These are phyloP conservation scores for Fusarium aywerte DNA, from an alignment of 2,329 filamentous ascomycete species.

Conservation along the genomic window DNA sequence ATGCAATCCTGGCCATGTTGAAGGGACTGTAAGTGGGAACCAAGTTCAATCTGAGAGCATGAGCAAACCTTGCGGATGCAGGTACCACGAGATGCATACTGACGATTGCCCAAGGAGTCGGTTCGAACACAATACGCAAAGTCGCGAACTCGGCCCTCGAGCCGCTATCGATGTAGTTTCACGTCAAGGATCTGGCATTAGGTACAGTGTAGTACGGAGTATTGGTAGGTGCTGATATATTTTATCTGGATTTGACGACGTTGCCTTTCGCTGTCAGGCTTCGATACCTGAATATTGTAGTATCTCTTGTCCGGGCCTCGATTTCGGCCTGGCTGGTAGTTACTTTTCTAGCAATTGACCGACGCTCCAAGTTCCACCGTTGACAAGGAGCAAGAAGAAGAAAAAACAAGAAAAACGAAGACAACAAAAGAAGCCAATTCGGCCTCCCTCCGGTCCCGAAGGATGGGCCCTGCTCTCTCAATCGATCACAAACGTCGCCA, in stretches of 20 bases:
- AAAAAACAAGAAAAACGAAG: background rate
- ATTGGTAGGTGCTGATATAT: background rate
- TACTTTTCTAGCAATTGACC: slow-evolving; percentile 10
- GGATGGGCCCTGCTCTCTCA: slow-evolving; percentile 2
- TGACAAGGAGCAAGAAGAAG: background rate
- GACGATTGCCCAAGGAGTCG: slow-evolving; percentile 1
- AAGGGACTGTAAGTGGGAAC: slow-evolving; percentile 12
- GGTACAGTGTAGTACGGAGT: background rate
- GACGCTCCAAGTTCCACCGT: background rate
- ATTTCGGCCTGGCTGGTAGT: background rate
- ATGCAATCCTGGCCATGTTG: slow-evolving; percentile 4
- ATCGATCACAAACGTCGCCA: slow-evolving; percentile 6
- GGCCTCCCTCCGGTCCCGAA: background rate
- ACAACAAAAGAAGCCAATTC: background rate
- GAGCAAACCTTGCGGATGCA: slow-evolving; percentile 26
- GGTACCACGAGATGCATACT: slow-evolving; percentile 31
- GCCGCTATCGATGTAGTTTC: slow-evolving; percentile 17
- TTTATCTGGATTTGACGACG: background rate
- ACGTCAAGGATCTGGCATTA: slow-evolving; percentile 8
- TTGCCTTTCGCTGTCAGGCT: slow-evolving; percentile 18
- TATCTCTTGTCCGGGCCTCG: background rate
- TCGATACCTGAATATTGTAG: slow-evolving; percentile 14
- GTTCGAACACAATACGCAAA: slow-evolving; percentile 18
- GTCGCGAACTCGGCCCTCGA: slow-evolving; percentile 17
- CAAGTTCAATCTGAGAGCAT: slow-evolving; percentile 8